phyloP scores from a whole-genome alignment of 805 yeast species.

The Ogataea dorogensis region DNA sequence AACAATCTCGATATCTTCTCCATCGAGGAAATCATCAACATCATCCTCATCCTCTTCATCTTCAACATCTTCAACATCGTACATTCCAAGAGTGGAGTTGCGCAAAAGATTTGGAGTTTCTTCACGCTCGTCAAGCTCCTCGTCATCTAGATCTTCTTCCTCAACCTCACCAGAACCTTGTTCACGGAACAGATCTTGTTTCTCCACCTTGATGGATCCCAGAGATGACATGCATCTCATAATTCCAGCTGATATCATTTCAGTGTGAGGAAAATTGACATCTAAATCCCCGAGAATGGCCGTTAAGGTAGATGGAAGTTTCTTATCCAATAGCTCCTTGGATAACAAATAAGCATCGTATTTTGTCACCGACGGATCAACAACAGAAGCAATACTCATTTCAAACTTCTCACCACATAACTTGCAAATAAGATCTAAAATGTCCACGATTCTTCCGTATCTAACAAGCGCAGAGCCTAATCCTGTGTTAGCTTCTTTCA shows the following conservation, averaged over 20 bases:
- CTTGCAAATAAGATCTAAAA: constrained; percentile 47
- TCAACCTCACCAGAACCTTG: constrained; percentile 35
- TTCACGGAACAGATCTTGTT: constrained; percentile 57
- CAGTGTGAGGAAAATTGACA: constrained; percentile 67
- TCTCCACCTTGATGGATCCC: constrained; percentile 54
- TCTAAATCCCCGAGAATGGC: constrained; percentile 64
- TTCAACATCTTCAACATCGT: constrained; percentile 69
- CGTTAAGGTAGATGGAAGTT: constrained; percentile 56
- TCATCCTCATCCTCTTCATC: constrained; percentile 33
- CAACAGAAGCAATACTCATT: constrained; percentile 32
- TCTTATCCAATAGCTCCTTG: constrained; percentile 65
- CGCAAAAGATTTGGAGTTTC: constrained; percentile 81
- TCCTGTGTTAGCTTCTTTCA: constrained; percentile 49
- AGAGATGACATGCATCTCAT: constrained; percentile 58
- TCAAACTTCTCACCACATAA: constrained; percentile 43
- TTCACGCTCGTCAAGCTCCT: constrained; percentile 55
- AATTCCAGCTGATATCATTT: constrained; percentile 54
- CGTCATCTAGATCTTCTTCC: constrained; percentile 64
- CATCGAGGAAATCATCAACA: constrained; percentile 31
- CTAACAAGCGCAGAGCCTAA: constrained; percentile 38
- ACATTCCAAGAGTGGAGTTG: constrained; percentile 93
- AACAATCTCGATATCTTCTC: constrained; percentile 34
- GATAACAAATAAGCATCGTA: constrained; percentile 65
- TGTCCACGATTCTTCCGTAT: constrained; percentile 55
- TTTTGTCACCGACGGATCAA: constrained; percentile 47